phyloP scores from a whole-genome alignment of 371 early-diverging fungal species.

The Mucor ambiguus region DNA sequence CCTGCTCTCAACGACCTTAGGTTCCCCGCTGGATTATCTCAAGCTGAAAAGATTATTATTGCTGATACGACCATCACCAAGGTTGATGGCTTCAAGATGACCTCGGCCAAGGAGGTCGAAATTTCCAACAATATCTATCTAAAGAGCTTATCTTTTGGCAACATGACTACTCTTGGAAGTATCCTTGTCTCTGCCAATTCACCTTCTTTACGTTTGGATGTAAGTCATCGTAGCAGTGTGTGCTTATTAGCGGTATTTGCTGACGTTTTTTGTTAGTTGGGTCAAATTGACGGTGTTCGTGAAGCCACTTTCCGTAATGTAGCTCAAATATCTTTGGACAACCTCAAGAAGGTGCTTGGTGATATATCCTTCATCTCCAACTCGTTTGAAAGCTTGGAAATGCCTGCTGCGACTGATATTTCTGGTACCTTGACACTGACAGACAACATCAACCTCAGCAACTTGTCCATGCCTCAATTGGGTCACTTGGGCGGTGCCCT shows the following conservation, averaged over 20 bases:
- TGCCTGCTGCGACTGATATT: constrained; percentile 42
- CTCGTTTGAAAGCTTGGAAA: constrained; percentile 33
- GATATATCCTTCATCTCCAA: constrained; percentile 54
- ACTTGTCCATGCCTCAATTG: constrained; percentile 48
- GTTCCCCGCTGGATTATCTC: constrained; percentile 41
- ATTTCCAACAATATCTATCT: constrained; percentile 57
- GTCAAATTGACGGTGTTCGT: constrained; percentile 22
- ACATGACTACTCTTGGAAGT: constrained; percentile 28
- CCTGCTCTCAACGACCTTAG: constrained; percentile 46
- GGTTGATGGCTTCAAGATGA: constrained; percentile 45
- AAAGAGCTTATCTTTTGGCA: constrained; percentile 38
- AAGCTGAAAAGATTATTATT: constrained; percentile 36
- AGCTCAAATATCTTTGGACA: constrained; percentile 31
- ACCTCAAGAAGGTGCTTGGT: constrained; percentile 39
- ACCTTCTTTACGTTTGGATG: constrained; percentile 33
- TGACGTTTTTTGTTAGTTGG: constrained; percentile 21
- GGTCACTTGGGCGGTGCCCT: constrained; percentile 56
- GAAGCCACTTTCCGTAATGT: constrained; percentile 43
- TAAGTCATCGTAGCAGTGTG: constrained; percentile 13
- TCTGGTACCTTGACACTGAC: constrained; percentile 53
- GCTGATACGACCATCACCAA: constrained; percentile 47
- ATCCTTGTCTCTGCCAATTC: constrained; percentile 53
- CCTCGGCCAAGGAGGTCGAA: constrained; percentile 33
- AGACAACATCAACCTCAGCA: constrained; percentile 46
- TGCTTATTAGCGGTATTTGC: neutral